These are phyloP conservation scores for Hypsizygus marmoreus DNA, from an alignment of 768 basidiomycete genomes.

Conservation along the genomic window DNA sequence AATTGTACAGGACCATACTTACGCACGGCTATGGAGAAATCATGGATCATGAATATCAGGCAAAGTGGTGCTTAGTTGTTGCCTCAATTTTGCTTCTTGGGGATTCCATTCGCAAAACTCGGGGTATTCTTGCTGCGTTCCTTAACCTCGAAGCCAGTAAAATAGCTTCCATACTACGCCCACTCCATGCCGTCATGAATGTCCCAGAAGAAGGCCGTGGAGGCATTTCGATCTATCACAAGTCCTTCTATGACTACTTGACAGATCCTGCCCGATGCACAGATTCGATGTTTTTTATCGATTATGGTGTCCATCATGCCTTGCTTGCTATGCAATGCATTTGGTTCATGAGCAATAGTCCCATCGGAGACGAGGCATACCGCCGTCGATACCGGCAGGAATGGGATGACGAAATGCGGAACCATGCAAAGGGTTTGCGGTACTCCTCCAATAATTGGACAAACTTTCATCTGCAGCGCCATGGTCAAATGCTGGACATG, in stretches of 20 bases:
- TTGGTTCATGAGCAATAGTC: too few species aligned
- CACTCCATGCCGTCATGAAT: constrained; percentile 1
- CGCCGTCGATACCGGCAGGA: too few species aligned
- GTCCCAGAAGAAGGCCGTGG: not conserved
- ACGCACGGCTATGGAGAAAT: not conserved
- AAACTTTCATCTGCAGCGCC: too few species aligned
- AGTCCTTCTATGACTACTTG: constrained; percentile 9
- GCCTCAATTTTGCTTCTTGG: not conserved
- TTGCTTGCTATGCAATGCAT: too few species aligned
- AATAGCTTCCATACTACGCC: not conserved
- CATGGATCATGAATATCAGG: not conserved
- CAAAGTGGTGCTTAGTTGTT: not conserved
- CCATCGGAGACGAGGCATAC: too few species aligned
- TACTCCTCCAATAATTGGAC: too few species aligned
- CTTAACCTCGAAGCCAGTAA: not conserved
- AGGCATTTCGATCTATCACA: not conserved
- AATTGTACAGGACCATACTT: not conserved
- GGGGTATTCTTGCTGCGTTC: not conserved
- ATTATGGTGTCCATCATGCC: constrained; percentile 7
- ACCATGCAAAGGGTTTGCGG: too few species aligned
- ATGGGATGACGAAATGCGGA: too few species aligned
- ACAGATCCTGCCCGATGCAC: constrained; percentile 4
- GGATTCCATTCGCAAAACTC: not conserved
- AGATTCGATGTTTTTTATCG: constrained; percentile 3
- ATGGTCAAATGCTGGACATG: too few species aligned